Evolutionary conservation across 768 basidiomycete genomes (phyloP), one percentile per base, ranked within the genome.

Genomic region (Boletus pseudo-olivaceus): DNA sequence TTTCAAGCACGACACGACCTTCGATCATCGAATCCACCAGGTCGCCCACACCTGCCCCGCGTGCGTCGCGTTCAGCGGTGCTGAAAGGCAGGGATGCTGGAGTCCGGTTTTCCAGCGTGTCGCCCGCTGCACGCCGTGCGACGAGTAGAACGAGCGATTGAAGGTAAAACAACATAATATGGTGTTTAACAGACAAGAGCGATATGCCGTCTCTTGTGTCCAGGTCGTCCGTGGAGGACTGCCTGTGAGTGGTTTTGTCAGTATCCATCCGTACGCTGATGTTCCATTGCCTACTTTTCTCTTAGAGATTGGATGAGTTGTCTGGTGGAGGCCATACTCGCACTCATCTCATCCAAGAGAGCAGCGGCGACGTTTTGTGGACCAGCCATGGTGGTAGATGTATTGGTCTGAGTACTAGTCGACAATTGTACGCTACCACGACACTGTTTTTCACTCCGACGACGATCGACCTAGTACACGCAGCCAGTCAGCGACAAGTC

Each of bases 161-260:
- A 10, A 97, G 75, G 68, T 97, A 96, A 2, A 87, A 87, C 4
- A 98, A 72, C 55, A 97, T 78, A 20, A 90, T 69, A 50, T 93
- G 83, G 61, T 94, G 88, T 72, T 97, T 95, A 47, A 94, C 73
- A 11, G 91, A 89, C 23, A 99, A 77, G 5, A 99, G 78, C 0
- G 97, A 98, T 56, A 99, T 92, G 37, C 97, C 97, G 30, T 90
- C 80, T 62, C 77, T 79, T 11, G 78, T 81, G 56, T 88, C 78
- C 32, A 82, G 51, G 30, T 76, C 73, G 27, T 72, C 59, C 3
- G 72, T 58, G 23, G 54, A 59, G 37, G 66, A 53, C 30, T 66
- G 59, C 55, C 73, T 79, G 51, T 19, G 46, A 17, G 12, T n/a
- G 3, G 7, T 39, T 8, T 19, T 45, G 63, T 55, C 60, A 74